These are phyloP conservation scores for Elsinoe ampelina DNA, from an alignment of 2,329 filamentous ascomycete species.

Conservation along the genomic window DNA sequence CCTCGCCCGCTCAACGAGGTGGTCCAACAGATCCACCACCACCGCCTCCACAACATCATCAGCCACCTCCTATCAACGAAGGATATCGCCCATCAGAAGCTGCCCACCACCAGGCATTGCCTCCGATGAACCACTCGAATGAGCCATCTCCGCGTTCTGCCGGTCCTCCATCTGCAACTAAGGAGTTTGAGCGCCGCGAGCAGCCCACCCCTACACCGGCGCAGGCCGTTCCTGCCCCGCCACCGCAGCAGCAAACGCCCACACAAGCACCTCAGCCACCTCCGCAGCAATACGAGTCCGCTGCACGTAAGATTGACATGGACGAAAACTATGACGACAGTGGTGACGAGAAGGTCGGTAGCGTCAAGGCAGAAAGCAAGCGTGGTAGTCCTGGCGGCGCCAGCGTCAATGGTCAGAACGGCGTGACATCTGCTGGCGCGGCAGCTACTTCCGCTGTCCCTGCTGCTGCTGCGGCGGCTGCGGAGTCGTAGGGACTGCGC, in stretches of 20 bases:
- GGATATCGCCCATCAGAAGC: constrained; percentile 88
- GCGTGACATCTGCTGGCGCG: constrained; percentile 5
- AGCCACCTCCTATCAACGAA: constrained; percentile 59
- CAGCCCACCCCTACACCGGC: constrained; percentile 21
- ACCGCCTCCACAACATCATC: constrained; percentile 63
- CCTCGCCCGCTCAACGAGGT: constrained; percentile 63
- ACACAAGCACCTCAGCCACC: constrained; percentile 15
- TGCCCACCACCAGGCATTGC: constrained; percentile 69
- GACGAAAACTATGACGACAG: constrained; percentile 97
- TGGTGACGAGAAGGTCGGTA: constrained; percentile 56
- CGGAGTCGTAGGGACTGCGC: not conserved
- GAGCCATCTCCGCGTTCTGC: constrained; percentile 44
- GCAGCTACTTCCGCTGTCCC: not conserved
- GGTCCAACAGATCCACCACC: constrained; percentile 36
- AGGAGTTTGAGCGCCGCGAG: constrained; percentile 34
- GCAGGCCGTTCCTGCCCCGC: constrained; percentile 26
- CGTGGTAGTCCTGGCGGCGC: constrained; percentile 32
- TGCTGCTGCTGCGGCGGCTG: not conserved
- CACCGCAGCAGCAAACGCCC: constrained; percentile 6
- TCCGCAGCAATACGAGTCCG: constrained; percentile 59
- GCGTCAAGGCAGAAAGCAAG: constrained; percentile 36
- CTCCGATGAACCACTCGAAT: constrained; percentile 38
- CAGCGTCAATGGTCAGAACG: constrained; percentile 18
- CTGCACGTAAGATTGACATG: constrained; percentile 89
- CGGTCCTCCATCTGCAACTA: constrained; percentile 33